Conservation (phyloP, 768 basidiomycete genomes). For the Suillus ampliporus region DNA sequence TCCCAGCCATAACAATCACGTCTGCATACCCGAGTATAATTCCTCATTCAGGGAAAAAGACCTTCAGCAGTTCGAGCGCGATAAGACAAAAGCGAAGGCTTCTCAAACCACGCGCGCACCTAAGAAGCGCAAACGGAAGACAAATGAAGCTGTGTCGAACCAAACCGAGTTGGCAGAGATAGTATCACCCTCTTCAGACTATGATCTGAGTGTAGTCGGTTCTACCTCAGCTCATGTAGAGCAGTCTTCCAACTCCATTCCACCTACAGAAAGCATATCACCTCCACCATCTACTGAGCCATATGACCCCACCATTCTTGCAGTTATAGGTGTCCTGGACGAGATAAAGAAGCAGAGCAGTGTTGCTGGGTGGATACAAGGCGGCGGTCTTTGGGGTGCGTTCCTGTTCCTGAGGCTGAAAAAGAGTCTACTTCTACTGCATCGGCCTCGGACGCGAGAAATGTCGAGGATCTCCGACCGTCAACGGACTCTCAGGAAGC, state of each 20-base stretch:
- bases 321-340: conserved; percentile 71
- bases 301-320: conserved; percentile 61
- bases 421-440: conserved; percentile 11
- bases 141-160: conserved; percentile 3
- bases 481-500: neutral
- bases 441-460: neutral
- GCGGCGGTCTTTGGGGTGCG: conserved; percentile 51
- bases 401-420: neutral
- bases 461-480: neutral
- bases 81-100: conserved; percentile 24
- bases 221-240: neutral
- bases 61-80: conserved; percentile 33
- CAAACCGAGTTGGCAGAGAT: conserved; percentile 9
- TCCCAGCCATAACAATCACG: conserved; percentile 85
- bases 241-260: conserved; percentile 2
- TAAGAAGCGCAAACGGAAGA: conserved; percentile 11
- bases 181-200: conserved; percentile 5
- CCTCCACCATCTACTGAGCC: conserved; percentile 18
- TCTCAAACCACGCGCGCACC: conserved; percentile 15
- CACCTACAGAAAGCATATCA: neutral
- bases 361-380: conserved; percentile 69
- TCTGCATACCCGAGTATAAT: conserved; percentile 76
- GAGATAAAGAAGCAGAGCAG: conserved; percentile 61
- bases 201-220: conserved; percentile 7
- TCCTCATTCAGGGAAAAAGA: conserved; percentile 47